Evolutionary conservation across 2,329 filamentous ascomycete genomes (phyloP).

Genomic region (Westerdykella ornata): DNA sequence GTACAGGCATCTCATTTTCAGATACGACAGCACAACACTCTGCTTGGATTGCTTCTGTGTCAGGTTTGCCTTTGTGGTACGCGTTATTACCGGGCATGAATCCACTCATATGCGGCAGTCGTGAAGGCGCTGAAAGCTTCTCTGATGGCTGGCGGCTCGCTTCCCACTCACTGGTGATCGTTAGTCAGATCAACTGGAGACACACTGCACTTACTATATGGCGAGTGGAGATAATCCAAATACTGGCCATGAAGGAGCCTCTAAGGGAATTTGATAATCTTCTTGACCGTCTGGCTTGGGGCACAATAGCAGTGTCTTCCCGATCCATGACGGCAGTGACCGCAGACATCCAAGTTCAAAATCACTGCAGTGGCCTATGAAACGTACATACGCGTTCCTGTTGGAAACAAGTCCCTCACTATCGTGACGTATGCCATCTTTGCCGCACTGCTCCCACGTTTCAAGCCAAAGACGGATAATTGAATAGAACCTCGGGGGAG

Average conservation of each 20-base stretch:
- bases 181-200: no score
- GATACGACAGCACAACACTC: background rate
- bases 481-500: no score
- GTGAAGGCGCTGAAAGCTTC: no score
- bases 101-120: no score
- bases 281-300: background rate
- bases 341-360: background rate
- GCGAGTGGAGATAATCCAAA: background rate
- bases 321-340: background rate
- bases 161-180: no score
- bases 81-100: no score
- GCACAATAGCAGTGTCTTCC: background rate
- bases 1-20: background rate
- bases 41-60: background rate
- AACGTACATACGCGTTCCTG: background rate
- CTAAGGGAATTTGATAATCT: background rate
- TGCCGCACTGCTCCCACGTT: no score
- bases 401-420: no score
- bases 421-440: no score
- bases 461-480: no score
- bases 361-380: background rate
- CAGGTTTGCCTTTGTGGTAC: background rate
- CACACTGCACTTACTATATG: background rate
- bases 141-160: no score
- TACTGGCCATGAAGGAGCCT: background rate